phyloP scores from a whole-genome alignment of 345 rosid genomes.

The Hibiscus syriacus region DNA sequence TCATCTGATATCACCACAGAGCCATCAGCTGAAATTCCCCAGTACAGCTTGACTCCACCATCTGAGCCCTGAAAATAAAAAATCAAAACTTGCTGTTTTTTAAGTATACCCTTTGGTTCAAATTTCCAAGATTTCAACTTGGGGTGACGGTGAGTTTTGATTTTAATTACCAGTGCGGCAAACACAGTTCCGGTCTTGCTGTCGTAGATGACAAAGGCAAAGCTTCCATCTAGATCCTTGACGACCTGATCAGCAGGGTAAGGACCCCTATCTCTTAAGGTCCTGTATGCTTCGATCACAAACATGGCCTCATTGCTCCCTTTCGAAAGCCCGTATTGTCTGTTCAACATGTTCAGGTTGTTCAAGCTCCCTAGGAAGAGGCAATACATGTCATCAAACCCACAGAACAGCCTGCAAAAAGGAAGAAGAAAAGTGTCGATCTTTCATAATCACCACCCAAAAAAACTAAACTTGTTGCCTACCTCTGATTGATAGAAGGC shows the following conservation, averaged over 20 bases:
- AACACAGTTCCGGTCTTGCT: constrained; percentile 62
- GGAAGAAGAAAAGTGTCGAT: too few relatives aligned
- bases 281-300: constrained; percentile 74
- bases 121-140: too few relatives aligned
- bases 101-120: too few relatives aligned
- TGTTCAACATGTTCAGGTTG: constrained; percentile 53
- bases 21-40: too few relatives aligned
- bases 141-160: too few relatives aligned
- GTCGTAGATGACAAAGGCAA: constrained; percentile 80
- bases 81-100: too few relatives aligned
- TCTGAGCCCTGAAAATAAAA: too few relatives aligned
- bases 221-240: constrained; percentile 76
- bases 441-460: too few relatives aligned
- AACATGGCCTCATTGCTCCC: constrained; percentile 64
- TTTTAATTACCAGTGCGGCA: constrained; percentile 40
- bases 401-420: constrained; percentile 70
- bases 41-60: too few relatives aligned
- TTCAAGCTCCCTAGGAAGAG: constrained; percentile 60
- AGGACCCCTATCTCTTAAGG: constrained; percentile 83
- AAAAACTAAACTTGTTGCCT: too few relatives aligned
- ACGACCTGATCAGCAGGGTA: constrained; percentile 89
- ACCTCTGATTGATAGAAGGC: constrained; percentile 53
- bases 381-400: constrained; percentile 48
- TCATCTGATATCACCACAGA: too few relatives aligned
- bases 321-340: constrained; percentile 71